Evolutionary conservation across 306 rosid genomes (phyloP).

Genomic region (Gynostemma pentaphyllum): DNA sequence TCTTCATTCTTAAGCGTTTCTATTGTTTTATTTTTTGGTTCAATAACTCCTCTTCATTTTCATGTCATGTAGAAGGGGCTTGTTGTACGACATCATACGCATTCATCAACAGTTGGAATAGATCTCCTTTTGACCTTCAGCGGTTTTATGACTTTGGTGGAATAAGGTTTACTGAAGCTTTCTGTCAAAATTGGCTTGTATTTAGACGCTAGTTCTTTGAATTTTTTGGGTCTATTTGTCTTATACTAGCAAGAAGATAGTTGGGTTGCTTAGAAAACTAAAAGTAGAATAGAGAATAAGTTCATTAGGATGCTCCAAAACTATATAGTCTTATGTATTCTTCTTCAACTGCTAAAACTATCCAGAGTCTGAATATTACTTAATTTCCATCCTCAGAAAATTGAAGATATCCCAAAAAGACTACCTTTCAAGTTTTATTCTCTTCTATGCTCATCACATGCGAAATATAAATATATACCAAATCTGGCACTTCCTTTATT

Average conservation of each 20-base stretch:
- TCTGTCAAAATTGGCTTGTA: neutral
- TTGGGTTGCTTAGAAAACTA: neutral
- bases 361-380: neutral
- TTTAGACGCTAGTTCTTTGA: neutral
- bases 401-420: neutral
- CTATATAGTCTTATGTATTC: neutral
- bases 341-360: neutral
- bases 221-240: neutral
- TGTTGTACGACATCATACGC: slow-evolving; percentile 40
- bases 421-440: neutral
- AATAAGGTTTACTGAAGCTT: slow-evolving; percentile 32
- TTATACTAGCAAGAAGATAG: neutral
- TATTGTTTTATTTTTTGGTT: slow-evolving; percentile 18
- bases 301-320: neutral
- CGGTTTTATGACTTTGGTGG: slow-evolving; percentile 32
- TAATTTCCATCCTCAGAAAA: neutral
- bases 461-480: neutral
- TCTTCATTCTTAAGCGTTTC: neutral
- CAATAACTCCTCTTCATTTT: neutral
- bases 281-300: neutral
- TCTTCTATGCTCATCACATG: neutral
- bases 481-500: neutral
- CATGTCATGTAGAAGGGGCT: slow-evolving; percentile 46
- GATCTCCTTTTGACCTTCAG: slow-evolving; percentile 41
- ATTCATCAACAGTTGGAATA: slow-evolving; percentile 35